Evolutionary conservation across 805 yeast genomes (phyloP).

Genomic region (Pichia heedii): DNA sequence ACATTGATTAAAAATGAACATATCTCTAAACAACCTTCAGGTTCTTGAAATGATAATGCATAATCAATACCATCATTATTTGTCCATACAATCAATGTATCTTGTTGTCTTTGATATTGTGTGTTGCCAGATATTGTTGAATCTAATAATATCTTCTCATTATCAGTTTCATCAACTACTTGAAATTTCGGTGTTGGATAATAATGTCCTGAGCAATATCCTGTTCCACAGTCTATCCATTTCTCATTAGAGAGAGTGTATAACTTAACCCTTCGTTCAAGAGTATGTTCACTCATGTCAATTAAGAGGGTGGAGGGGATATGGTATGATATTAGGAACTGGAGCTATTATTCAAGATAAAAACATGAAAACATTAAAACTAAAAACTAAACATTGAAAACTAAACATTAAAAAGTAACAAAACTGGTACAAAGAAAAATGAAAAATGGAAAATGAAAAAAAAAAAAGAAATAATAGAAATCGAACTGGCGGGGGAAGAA

Average conservation of each 20-base stretch:
- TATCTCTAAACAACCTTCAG: conserved; percentile 75
- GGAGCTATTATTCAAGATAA: too few relatives aligned
- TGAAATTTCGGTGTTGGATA: conserved; percentile 48
- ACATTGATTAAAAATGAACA: conserved; percentile 72
- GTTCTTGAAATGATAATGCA: conserved; percentile 87
- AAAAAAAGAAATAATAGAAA: too few relatives aligned
- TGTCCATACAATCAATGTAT: conserved; percentile 91
- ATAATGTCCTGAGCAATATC: conserved; percentile 72
- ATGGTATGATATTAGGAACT: too few relatives aligned
- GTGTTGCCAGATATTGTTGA: conserved; percentile 64
- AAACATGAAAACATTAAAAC: too few relatives aligned
- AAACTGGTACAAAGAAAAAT: too few relatives aligned
- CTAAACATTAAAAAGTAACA: too few relatives aligned
- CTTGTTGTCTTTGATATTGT: conserved; percentile 90
- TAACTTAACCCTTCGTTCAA: conserved; percentile 40
- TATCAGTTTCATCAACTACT: conserved; percentile 63
- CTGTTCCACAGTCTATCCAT: conserved; percentile 93
- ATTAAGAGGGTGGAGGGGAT: too few relatives aligned
- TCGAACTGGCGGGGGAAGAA: too few relatives aligned
- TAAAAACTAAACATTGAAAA: too few relatives aligned
- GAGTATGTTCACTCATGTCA: not conserved
- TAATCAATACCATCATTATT: conserved; percentile 63
- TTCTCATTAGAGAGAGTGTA: conserved; percentile 70
- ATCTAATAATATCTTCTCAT: conserved; percentile 49
- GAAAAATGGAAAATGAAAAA: too few relatives aligned